A percentile compares a stretch with the other conserved stretches of the same genome.
These are phyloP conservation scores for Hydrangea macrophylla DNA, from an alignment of 148 eudicot genomes.

Conservation along the genomic window DNA sequence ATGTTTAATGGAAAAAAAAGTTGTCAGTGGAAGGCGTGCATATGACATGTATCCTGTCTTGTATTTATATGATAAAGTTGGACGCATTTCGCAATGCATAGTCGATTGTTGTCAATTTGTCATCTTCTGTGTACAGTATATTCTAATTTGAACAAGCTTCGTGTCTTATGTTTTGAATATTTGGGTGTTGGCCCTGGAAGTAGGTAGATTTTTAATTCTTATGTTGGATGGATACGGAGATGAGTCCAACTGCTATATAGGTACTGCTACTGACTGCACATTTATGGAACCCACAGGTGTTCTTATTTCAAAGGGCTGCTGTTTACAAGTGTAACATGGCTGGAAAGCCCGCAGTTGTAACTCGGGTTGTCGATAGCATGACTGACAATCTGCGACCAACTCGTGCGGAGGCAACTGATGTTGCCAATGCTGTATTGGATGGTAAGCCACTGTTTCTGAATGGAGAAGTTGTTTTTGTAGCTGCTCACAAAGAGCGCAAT, in stretches of 20 bases:
- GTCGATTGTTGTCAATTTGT: no score
- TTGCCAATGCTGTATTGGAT: constrained; percentile 82
- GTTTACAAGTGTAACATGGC: constrained; percentile 92
- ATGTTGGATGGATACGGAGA: not conserved
- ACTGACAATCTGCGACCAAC: constrained; percentile 90
- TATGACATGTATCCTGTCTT: no score
- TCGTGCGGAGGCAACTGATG: constrained; percentile 94
- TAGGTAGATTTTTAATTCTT: not conserved
- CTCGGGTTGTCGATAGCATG: constrained; percentile 99
- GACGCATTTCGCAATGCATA: no score
- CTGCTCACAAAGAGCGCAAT: not conserved
- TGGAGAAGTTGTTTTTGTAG: not conserved
- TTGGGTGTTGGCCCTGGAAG: not conserved
- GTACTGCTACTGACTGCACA: not conserved
- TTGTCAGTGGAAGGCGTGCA: no score
- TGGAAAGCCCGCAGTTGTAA: constrained; percentile 96
- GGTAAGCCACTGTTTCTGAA: constrained; percentile 29
- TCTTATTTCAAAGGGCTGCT: constrained; percentile 92
- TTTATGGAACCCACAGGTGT: constrained; percentile 48
- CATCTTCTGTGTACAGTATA: no score
- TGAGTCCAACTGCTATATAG: not conserved
- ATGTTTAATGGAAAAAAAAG: no score
- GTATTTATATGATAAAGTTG: no score
- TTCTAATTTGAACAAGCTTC: not conserved
- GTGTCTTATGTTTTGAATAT: not conserved